These are phyloP conservation scores for Lactarius sanguifluus DNA, from an alignment of 768 basidiomycete genomes.

Conservation along the genomic window DNA sequence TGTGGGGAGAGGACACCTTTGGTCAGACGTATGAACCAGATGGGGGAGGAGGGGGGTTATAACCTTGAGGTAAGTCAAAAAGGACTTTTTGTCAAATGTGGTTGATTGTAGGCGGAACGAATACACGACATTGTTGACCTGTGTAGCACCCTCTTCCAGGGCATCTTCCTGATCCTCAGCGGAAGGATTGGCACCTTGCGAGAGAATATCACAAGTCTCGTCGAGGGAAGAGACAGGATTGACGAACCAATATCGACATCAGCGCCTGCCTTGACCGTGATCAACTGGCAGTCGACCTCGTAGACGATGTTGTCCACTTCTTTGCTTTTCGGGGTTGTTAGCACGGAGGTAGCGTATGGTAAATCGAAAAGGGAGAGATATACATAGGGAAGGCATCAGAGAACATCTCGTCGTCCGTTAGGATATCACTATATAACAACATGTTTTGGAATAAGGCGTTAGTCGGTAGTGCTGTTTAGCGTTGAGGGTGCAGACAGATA, in stretches of 20 bases:
- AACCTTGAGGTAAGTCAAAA: slow-evolving; percentile 79
- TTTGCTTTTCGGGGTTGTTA: slow-evolving; percentile 52
- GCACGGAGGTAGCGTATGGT: not conserved
- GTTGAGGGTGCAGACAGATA: slow-evolving; percentile 26
- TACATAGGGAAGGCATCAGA: slow-evolving; percentile 91
- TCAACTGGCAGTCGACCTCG: slow-evolving; percentile 81
- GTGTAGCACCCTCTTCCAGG: slow-evolving; percentile 71
- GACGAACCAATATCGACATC: slow-evolving; percentile 85
- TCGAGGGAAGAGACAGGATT: slow-evolving; percentile 12
- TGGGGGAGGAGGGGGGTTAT: slow-evolving; percentile 18
- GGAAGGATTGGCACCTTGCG: slow-evolving; percentile 87
- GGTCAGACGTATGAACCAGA: slow-evolving; percentile 10
- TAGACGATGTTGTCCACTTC: slow-evolving; percentile 71
- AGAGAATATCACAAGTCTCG: not conserved
- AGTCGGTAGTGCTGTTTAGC: slow-evolving; percentile 25
- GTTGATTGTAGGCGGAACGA: slow-evolving; percentile 88
- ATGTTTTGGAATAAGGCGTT: slow-evolving; percentile 41
- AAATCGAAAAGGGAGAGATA: slow-evolving; percentile 34
- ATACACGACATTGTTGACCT: slow-evolving; percentile 88
- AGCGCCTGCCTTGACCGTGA: slow-evolving; percentile 68
- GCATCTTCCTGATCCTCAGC: slow-evolving; percentile 81
- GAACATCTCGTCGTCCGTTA: slow-evolving; percentile 86
- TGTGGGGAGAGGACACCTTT: slow-evolving; percentile 5
- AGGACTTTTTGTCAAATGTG: slow-evolving; percentile 89
- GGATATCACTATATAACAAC: slow-evolving; percentile 73